These are phyloP conservation scores for Cyathus striatus DNA, from an alignment of 768 basidiomycete genomes.

Conservation along the genomic window DNA sequence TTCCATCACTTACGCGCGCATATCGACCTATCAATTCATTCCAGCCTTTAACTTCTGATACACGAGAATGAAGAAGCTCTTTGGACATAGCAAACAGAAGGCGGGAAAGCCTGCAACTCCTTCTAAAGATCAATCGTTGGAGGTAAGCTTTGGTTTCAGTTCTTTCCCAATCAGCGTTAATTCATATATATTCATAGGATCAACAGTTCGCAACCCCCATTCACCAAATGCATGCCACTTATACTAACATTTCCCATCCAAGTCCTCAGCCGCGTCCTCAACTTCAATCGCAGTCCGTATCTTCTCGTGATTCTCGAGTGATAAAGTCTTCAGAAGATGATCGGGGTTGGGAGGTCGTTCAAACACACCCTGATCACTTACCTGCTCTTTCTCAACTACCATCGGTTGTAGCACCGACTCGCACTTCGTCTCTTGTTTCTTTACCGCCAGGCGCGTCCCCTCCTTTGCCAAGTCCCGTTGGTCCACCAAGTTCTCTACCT, in stretches of 20 bases:
- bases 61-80: slow-evolving; percentile 71
- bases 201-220: slow-evolving; percentile 28
- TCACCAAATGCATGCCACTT: slow-evolving; percentile 30
- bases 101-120: too few relatives aligned
- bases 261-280: slow-evolving; percentile 8
- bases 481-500: too few relatives aligned
- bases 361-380: slow-evolving; percentile 18
- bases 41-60: too few relatives aligned
- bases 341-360: slow-evolving; percentile 43
- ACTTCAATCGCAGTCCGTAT: slow-evolving; percentile 7
- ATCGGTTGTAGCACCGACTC: slow-evolving; percentile 31
- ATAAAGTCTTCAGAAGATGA: slow-evolving; percentile 25
- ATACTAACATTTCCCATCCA: slow-evolving; percentile 19
- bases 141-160: too few relatives aligned
- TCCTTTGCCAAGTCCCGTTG: slow-evolving; percentile 28
- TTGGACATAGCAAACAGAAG: slow-evolving; percentile 44
- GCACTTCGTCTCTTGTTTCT: slow-evolving; percentile 47
- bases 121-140: too few relatives aligned
- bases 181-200: too few relatives aligned
- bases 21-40: too few relatives aligned
- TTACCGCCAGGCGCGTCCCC: slow-evolving; percentile 40
- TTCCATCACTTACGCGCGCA: too few relatives aligned
- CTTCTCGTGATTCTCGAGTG: too few relatives aligned
- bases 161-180: too few relatives aligned
- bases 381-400: slow-evolving; percentile 16